phyloP scores from a whole-genome alignment of 2,329 filamentous ascomycete genomes.

The Trichoderma breve region DNA sequence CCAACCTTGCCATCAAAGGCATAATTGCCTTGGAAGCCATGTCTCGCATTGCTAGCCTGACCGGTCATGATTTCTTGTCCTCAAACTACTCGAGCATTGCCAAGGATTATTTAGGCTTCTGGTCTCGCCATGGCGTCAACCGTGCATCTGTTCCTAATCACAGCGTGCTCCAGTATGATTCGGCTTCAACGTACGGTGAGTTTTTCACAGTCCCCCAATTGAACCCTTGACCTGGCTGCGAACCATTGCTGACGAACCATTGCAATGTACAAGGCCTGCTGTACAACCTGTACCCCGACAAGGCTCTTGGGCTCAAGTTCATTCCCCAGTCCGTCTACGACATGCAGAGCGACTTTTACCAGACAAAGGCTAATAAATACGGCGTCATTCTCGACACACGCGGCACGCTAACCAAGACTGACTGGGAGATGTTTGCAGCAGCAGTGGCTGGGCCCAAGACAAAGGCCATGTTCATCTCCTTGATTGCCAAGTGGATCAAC shows the following conservation, averaged over 20 bases:
- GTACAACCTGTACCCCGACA: slow-evolving; percentile 82
- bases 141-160: slow-evolving; percentile 60
- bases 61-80: slow-evolving; percentile 56
- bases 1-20: slow-evolving; percentile 76
- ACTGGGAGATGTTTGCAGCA: slow-evolving; percentile 87
- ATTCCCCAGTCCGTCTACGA: slow-evolving; percentile 74
- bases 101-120: slow-evolving; percentile 66
- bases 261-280: slow-evolving; percentile 40
- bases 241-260: not conserved
- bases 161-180: slow-evolving; percentile 76
- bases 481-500: slow-evolving; percentile 71
- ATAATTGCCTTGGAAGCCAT: slow-evolving; percentile 82
- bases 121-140: slow-evolving; percentile 70
- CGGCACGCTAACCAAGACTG: slow-evolving; percentile 78
- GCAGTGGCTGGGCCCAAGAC: slow-evolving; percentile 64
- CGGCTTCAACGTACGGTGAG: slow-evolving; percentile 48
- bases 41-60: slow-evolving; percentile 64
- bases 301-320: slow-evolving; percentile 71
- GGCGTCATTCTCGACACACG: slow-evolving; percentile 81
- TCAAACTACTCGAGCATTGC: slow-evolving; percentile 62
- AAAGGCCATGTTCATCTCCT: slow-evolving; percentile 62
- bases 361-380: slow-evolving; percentile 67
- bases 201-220: not conserved
- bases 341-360: slow-evolving; percentile 76
- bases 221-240: not conserved